phyloP scores from a whole-genome alignment of 805 yeast genomes.

The Phaffomyces opuntiae region DNA sequence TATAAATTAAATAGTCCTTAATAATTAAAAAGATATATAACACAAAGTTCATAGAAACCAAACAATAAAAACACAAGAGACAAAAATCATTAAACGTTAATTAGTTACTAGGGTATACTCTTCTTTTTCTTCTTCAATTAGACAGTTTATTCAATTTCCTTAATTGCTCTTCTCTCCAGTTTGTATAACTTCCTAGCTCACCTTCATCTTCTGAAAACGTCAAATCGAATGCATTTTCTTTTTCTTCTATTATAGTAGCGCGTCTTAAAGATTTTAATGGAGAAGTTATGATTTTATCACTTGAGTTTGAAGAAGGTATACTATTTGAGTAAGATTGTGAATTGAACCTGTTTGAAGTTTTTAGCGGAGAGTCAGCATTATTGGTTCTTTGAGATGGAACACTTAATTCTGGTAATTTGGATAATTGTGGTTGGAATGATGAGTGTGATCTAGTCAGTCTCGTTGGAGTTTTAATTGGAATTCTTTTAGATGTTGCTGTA shows the following conservation, averaged over 20 bases:
- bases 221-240: slow-evolving; percentile 13
- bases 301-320: not conserved
- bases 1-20: not conserved
- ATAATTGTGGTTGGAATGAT: slow-evolving; percentile 19
- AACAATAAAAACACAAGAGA: not conserved
- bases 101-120: not conserved
- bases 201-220: slow-evolving; percentile 15
- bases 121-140: not conserved
- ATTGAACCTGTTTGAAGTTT: slow-evolving; percentile 10
- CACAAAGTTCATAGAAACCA: not conserved
- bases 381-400: slow-evolving; percentile 9
- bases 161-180: slow-evolving; percentile 23
- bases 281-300: slow-evolving; percentile 18
- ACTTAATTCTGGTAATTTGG: slow-evolving; percentile 11
- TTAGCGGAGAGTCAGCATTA: slow-evolving; percentile 12
- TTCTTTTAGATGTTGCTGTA: slow-evolving; percentile 6
- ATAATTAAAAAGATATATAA: not conserved
- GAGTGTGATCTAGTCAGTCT: slow-evolving; percentile 16
- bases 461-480: slow-evolving; percentile 7
- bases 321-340: slow-evolving; percentile 1
- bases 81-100: not conserved
- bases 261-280: slow-evolving; percentile 20
- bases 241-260: slow-evolving; percentile 2
- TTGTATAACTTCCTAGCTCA: slow-evolving; percentile 12
- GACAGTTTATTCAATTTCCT: slow-evolving; percentile 15